A percentile compares a stretch with the other conserved stretches of the same genome.
Conservation (phyloP, 495 filamentous ascomycete genomes). For the Neurospora sp. region DNA sequence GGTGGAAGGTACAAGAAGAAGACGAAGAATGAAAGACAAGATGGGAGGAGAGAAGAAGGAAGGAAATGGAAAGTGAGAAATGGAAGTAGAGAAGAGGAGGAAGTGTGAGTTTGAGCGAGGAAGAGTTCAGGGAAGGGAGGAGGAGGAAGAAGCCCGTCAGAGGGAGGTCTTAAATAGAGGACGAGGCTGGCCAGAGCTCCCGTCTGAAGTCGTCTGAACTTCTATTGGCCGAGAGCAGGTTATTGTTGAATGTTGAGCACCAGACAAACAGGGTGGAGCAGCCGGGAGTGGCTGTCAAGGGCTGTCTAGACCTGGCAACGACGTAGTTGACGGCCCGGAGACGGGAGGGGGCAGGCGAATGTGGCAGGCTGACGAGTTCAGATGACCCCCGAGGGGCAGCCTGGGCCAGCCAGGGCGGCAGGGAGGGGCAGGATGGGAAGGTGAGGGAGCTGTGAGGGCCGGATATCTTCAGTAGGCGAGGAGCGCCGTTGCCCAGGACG, state of each 20-base stretch:
- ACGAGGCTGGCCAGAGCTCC: not conserved
- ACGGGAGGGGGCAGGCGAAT: not conserved
- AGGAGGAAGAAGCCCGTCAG: not conserved
- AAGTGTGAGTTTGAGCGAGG: not conserved
- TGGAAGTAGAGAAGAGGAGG: not conserved
- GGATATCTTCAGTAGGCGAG: not conserved
- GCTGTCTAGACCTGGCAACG: not conserved
- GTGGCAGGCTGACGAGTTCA: not conserved
- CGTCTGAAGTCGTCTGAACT: not conserved
- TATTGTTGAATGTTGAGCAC: slow-evolving; percentile 6
- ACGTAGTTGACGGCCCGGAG: not conserved
- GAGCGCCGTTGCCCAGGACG: not conserved
- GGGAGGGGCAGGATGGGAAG: not conserved
- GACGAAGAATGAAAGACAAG: not conserved
- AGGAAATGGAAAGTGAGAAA: not conserved
- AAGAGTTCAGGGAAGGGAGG: not conserved
- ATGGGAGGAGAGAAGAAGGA: not conserved
- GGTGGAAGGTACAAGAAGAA: not conserved
- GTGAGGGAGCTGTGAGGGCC: not conserved
- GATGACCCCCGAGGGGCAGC: not conserved
- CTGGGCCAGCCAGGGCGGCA: not conserved
- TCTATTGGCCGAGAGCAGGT: not conserved
- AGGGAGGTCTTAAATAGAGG: not conserved
- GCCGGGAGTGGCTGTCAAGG: slow-evolving; percentile 5
- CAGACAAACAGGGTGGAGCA: slow-evolving; percentile 1